These are phyloP conservation scores for Hygrocybe coccinea DNA, from an alignment of 768 basidiomycete genomes.

Conservation along the genomic window DNA sequence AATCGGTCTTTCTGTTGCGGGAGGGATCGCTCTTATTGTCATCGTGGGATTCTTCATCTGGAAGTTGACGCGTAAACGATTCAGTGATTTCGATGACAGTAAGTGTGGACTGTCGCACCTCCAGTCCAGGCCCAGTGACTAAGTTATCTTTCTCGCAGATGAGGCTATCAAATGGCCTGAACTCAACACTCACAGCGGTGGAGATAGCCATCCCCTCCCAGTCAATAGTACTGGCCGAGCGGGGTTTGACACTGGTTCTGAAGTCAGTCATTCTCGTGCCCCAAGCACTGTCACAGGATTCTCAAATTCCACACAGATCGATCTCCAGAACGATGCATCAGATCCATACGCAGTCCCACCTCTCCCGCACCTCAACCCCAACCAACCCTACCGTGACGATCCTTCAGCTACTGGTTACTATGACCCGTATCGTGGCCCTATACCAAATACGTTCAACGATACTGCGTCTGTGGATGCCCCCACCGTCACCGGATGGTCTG, in stretches of 20 bases:
- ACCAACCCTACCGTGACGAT: slow-evolving; percentile 72
- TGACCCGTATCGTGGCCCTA: slow-evolving; percentile 78
- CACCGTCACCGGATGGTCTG: slow-evolving; percentile 30
- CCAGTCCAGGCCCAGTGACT: background rate
- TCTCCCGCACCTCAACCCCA: slow-evolving; percentile 74
- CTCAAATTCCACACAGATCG: slow-evolving; percentile 44
- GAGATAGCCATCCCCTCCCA: slow-evolving; percentile 60
- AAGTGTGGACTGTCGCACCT: slow-evolving; percentile 30
- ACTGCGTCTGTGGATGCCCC: slow-evolving; percentile 8
- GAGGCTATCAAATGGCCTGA: slow-evolving; percentile 93
- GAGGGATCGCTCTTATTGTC: slow-evolving; percentile 68
- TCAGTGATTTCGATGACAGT: slow-evolving; percentile 75
- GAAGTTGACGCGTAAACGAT: slow-evolving; percentile 82
- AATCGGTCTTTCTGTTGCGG: slow-evolving; percentile 75
- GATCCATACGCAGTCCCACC: slow-evolving; percentile 85
- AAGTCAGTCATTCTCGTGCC: slow-evolving; percentile 51
- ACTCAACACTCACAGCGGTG: slow-evolving; percentile 63
- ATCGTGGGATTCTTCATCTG: slow-evolving; percentile 74
- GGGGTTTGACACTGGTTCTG: slow-evolving; percentile 68
- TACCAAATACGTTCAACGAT: slow-evolving; percentile 59
- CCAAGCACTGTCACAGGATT: slow-evolving; percentile 22
- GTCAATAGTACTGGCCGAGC: slow-evolving; percentile 64
- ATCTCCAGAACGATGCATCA: slow-evolving; percentile 41
- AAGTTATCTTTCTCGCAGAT: slow-evolving; percentile 34
- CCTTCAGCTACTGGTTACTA: slow-evolving; percentile 53